A percentile compares a stretch with the other conserved stretches of the same genome.
Conservation (phyloP, 495 filamentous ascomycete genomes). For the Aspergillus funiculosus region DNA sequence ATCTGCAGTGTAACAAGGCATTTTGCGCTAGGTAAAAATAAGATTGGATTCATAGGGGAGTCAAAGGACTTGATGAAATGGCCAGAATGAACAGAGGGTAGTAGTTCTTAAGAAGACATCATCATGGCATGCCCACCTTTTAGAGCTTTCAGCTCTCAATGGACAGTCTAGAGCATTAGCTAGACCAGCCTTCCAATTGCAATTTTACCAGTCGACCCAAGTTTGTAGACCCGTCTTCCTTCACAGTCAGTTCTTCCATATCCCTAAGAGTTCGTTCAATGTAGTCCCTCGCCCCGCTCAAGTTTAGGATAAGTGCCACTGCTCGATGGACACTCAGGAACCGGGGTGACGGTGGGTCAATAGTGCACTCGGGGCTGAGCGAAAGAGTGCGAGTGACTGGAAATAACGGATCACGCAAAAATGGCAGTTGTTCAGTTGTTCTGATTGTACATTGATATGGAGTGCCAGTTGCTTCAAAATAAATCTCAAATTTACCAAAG, state of each 20-base stretch:
- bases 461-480: constrained; percentile 20
- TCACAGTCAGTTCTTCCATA: not conserved
- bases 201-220: not conserved
- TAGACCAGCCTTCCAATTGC: not conserved
- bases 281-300: constrained; percentile 3
- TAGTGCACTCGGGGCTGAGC: constrained; percentile 21
- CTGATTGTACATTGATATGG: constrained; percentile 25
- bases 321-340: constrained; percentile 33
- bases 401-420: constrained; percentile 24
- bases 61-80: too few relatives aligned
- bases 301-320: constrained; percentile 22
- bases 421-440: constrained; percentile 17
- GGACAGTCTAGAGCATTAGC: not conserved
- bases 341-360: constrained; percentile 26
- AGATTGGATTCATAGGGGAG: too few relatives aligned
- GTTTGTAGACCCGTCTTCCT: constrained; percentile 1
- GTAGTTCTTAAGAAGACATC: too few relatives aligned
- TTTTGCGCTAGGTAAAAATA: too few relatives aligned
- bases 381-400: constrained; percentile 22
- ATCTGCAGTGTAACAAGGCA: too few relatives aligned
- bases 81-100: too few relatives aligned
- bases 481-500: constrained; percentile 24
- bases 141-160: too few relatives aligned
- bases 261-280: constrained; percentile 3
- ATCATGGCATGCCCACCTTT: too few relatives aligned